These are phyloP conservation scores for Camellia japonica DNA, from an alignment of 148 eudicot species.

Conservation along the genomic window DNA sequence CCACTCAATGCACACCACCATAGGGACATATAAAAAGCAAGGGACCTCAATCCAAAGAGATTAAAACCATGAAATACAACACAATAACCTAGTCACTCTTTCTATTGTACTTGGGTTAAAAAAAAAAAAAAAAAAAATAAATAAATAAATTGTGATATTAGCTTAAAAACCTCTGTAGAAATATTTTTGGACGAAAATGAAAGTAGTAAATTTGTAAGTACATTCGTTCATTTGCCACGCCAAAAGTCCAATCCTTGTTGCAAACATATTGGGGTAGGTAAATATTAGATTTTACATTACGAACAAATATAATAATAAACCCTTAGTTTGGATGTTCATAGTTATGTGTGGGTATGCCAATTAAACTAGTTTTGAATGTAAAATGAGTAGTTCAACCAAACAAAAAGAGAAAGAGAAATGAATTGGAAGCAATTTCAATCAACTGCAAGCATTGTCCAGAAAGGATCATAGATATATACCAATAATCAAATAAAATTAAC, in stretches of 20 bases:
- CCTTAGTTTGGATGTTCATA: not conserved
- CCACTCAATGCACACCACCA: not conserved
- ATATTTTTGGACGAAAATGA: not conserved
- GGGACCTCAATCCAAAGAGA: no score
- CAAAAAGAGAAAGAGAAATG: not conserved
- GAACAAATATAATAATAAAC: no score
- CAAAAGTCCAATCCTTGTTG: not conserved
- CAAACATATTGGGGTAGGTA: no score
- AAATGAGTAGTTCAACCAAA: not conserved
- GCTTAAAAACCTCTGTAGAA: not conserved
- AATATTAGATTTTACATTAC: no score
- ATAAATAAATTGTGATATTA: not conserved
- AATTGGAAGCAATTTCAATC: not conserved
- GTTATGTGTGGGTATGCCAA: not conserved
- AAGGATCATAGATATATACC: not conserved
- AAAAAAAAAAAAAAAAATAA: not conserved
- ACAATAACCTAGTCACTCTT: not conserved
- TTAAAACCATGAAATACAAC: not conserved
- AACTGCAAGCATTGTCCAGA: slow-evolving; percentile 3
- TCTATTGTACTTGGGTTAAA: not conserved
- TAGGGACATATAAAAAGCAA: not conserved
- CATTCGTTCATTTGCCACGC: not conserved
- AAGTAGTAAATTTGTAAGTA: not conserved
- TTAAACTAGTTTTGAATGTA: not conserved
- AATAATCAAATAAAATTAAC: not conserved